Percentiles rank a stretch among this genome's conserved stretches.
phyloP scores from a whole-genome alignment of 257 asterid genomes.

The Ballota nigra region DNA sequence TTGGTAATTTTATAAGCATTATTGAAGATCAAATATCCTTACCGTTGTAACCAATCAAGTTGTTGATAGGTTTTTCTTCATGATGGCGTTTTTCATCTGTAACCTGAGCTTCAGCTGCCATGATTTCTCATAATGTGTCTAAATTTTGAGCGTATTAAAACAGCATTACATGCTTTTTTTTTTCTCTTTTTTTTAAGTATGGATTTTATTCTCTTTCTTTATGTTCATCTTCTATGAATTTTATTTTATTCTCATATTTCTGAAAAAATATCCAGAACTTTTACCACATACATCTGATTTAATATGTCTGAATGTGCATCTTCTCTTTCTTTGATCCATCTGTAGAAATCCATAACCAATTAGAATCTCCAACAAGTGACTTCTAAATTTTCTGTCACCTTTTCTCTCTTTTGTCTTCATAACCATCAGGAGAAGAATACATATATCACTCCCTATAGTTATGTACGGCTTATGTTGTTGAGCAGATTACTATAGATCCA shows the following conservation, averaged over 20 bases:
- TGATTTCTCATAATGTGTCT: neutral
- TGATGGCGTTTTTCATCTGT: neutral
- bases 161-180: neutral
- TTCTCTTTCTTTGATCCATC: neutral
- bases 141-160: neutral
- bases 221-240: neutral
- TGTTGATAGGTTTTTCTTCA: constrained; percentile 17
- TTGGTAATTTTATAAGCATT: constrained; percentile 15
- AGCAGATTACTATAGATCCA: neutral
- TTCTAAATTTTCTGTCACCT: neutral
- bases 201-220: neutral
- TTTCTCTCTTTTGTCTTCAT: neutral
- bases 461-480: neutral
- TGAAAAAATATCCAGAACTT: neutral
- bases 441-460: neutral
- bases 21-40: constrained; percentile 1
- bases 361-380: neutral
- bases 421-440: neutral
- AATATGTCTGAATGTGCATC: neutral
- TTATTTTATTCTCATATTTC: neutral
- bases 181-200: neutral
- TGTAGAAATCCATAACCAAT: neutral
- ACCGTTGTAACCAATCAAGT: neutral
- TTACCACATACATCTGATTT: neutral
- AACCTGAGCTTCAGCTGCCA: neutral